Percentiles rank a stretch among this genome's conserved stretches.
phyloP scores from a whole-genome alignment of 148 eudicot genomes.

The Camellia granthamiana region DNA sequence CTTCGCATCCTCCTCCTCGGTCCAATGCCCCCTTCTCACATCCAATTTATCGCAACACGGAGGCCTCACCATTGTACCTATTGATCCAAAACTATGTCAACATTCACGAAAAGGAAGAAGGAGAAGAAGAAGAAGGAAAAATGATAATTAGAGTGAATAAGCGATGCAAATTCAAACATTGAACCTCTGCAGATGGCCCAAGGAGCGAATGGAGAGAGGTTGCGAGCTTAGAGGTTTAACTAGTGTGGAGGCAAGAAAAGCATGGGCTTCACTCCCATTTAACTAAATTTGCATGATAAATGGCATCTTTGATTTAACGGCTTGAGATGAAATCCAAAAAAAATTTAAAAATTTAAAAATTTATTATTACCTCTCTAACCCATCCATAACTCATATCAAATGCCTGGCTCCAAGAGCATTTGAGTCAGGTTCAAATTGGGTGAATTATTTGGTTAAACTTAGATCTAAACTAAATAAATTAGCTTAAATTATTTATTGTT shows the following conservation, averaged over 20 bases:
- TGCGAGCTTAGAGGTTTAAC: constrained; percentile 25
- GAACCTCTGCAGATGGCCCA: neutral
- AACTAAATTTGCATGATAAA: constrained; percentile 44
- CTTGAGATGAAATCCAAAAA: constrained; percentile 25
- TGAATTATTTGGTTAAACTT: constrained; percentile 58
- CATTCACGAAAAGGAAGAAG: neutral
- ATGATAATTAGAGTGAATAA: neutral
- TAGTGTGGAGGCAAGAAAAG: constrained; percentile 47
- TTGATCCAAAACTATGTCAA: neutral
- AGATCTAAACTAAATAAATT: constrained; percentile 25
- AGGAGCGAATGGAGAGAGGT: neutral
- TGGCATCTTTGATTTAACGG: constrained; percentile 11
- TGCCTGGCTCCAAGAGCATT: constrained; percentile 30
- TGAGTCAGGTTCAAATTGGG: constrained; percentile 64
- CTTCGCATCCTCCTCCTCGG: constrained; percentile 40
- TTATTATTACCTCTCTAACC: constrained; percentile 14
- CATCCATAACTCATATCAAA: constrained; percentile 23
- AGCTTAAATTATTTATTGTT: constrained; percentile 23
- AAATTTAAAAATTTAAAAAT: neutral
- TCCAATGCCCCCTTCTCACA: constrained; percentile 38
- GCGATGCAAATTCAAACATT: neutral
- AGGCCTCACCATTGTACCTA: constrained; percentile 49
- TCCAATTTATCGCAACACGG: constrained; percentile 36
- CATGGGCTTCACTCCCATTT: constrained; percentile 33
- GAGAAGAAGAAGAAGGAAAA: neutral